Base-by-base conservation (phyloP, 192 early-diverging fungal genomes). In the Dimargaris verticillata region DNA sequence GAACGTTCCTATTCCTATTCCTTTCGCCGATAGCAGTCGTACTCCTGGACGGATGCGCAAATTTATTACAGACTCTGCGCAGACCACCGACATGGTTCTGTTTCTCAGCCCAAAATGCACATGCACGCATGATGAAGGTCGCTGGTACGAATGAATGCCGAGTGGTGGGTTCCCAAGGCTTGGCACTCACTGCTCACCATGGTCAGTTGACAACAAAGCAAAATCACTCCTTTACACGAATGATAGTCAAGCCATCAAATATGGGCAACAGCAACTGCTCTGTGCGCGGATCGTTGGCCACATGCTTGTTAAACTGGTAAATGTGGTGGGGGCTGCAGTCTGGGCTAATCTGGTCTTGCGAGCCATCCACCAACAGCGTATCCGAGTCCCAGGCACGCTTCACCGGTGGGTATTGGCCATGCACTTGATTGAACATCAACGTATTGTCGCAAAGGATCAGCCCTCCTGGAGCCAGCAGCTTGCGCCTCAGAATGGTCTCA, bases 391-490 rank as follows among this genome's bases (percentile, higher is more conserved):
- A 53, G 29, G 55, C 46, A 13, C n/a, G 5, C 18, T 47, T 44
- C 17, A 10, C 41, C 14, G 52, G 25, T 28, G 52, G 52, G 52
- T 53, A 53, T 14, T 53, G 13, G 14, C 13, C 26, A 29, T 66
- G 64, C 0, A 71, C 64, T 0, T 66, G 69, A 29, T 53, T 28
- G 25, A 3, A 2, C 3, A 24, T 4, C 14, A 53, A 28, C 28
- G 26, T 67, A 66, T 89, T 89, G 63, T 89, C 87, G 0, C 70
- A 76, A 18, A 86, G 60, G n/a, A 89, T 74, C 24, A 80, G 61
- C 9, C 85, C 87, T 20, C 67, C 28, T 10, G 78, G 68, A 2
- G 73, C 24, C 6, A 89, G 64, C 13, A 87, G 63, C 17, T 73
- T 63, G n/a, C 72, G 68, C n/a, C 84, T 75, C 29, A 89, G 62